Evolutionary conservation across 352 stramenopile genomes (phyloP).

Genomic region (Phytopythium montanum): DNA sequence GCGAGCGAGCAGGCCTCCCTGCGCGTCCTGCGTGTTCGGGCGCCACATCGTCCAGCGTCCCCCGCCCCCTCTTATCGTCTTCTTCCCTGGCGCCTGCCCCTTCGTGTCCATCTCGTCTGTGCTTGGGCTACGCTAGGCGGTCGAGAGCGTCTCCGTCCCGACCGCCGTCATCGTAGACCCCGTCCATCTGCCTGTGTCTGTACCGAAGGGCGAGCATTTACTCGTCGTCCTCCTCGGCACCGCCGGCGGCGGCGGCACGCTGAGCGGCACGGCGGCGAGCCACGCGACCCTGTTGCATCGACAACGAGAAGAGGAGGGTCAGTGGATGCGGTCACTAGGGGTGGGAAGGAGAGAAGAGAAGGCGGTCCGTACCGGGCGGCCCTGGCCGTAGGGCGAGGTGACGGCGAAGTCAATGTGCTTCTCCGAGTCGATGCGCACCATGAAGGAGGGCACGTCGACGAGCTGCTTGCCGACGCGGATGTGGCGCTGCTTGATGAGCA

Average conservation of each 20-base stretch:
- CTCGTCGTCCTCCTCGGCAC: slow-evolving; percentile 80
- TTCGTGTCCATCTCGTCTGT: slow-evolving; percentile 5
- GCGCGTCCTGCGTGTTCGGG: slow-evolving; percentile 1
- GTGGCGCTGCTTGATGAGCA: slow-evolving; percentile 99
- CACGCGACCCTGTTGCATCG: slow-evolving; percentile 86
- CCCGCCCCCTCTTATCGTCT: background rate
- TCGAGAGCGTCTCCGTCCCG: background rate
- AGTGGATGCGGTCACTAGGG: background rate
- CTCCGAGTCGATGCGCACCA: slow-evolving; percentile 98
- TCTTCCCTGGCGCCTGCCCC: background rate
- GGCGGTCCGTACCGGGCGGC: slow-evolving; percentile 73
- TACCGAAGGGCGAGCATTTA: slow-evolving; percentile 39
- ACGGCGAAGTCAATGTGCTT: slow-evolving; percentile 99
- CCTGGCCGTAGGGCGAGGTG: slow-evolving; percentile 97
- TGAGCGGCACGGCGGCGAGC: slow-evolving; percentile 93
- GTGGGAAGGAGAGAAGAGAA: slow-evolving; percentile 1
- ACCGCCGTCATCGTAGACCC: background rate
- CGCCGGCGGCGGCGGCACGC: slow-evolving; percentile 89
- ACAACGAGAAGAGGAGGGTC: background rate
- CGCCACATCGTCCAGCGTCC: background rate
- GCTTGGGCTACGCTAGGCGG: slow-evolving; percentile 2
- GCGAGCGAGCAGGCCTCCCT: background rate
- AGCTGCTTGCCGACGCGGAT: slow-evolving; percentile 99
- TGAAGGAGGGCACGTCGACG: slow-evolving; percentile 98
- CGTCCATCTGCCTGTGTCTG: slow-evolving; percentile 1